Evolutionary conservation across 2,329 filamentous ascomycete genomes (phyloP).

Genomic region (Beauveria caledonica): DNA sequence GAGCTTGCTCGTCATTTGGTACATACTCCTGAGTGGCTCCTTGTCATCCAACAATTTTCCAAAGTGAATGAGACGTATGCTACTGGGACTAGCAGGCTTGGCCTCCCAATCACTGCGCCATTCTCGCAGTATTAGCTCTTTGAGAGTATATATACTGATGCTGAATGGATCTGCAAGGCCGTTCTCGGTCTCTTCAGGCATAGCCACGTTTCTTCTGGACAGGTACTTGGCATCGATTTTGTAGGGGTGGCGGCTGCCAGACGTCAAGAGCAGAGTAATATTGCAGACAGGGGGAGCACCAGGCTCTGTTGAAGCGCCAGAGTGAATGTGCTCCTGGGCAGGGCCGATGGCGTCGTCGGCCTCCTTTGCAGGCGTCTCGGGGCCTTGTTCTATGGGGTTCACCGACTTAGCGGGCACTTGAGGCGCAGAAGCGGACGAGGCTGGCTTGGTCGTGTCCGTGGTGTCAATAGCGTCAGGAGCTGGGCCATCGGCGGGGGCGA

Average conservation of each 20-base stretch:
- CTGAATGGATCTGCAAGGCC: constrained; percentile 70
- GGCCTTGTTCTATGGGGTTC: constrained; percentile 20
- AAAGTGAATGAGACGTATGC: constrained; percentile 86
- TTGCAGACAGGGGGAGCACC: constrained; percentile 44
- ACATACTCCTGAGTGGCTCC: constrained; percentile 70
- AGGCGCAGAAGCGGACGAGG: background rate
- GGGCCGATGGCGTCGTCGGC: constrained; percentile 33
- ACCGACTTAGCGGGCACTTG: constrained; percentile 20
- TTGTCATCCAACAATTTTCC: constrained; percentile 89
- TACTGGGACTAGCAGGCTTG: constrained; percentile 76
- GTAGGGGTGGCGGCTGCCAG: constrained; percentile 78
- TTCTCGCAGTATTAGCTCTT: constrained; percentile 86
- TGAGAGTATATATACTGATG: constrained; percentile 88
- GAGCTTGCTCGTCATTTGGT: constrained; percentile 8
- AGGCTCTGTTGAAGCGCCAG: constrained; percentile 21
- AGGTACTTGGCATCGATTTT: constrained; percentile 84
- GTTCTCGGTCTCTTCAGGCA: constrained; percentile 54
- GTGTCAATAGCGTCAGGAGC: background rate
- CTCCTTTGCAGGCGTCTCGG: constrained; percentile 23
- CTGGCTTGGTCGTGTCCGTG: background rate
- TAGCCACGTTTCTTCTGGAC: constrained; percentile 66
- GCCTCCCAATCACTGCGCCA: constrained; percentile 91
- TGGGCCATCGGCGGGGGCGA: constrained; percentile 3
- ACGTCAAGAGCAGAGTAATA: constrained; percentile 78
- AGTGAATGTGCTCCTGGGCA: constrained; percentile 34